Evolutionary conservation across 2,329 filamentous ascomycete species (phyloP).

Genomic region (Fusarium guadeloupense): DNA sequence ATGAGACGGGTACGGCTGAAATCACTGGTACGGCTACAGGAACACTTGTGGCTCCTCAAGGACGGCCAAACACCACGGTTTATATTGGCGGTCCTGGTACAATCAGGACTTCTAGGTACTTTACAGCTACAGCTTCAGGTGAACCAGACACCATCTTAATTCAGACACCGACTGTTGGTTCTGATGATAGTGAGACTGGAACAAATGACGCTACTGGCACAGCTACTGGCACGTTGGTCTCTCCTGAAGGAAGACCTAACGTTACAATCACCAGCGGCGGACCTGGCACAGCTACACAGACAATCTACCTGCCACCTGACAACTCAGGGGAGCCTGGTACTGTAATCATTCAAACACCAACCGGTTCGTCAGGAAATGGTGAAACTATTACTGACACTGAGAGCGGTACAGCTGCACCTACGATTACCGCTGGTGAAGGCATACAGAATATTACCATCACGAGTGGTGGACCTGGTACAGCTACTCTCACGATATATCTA

Average conservation of each 20-base stretch:
- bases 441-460: neutral
- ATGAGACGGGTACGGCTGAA: neutral
- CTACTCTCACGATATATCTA: neutral
- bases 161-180: neutral
- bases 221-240: neutral
- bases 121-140: neutral
- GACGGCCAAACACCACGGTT: neutral
- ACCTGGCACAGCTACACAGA: neutral
- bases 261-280: slow-evolving; percentile 10
- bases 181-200: neutral
- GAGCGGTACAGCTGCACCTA: neutral
- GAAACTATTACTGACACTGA: neutral
- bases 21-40: neutral
- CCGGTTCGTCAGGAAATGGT: neutral
- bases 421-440: neutral
- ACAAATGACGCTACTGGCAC: neutral
- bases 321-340: neutral
- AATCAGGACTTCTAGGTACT: neutral
- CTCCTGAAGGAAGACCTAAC: neutral
- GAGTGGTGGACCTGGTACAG: neutral
- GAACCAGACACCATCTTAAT: slow-evolving; percentile 2
- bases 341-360: neutral
- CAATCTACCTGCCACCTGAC: slow-evolving; percentile 7
- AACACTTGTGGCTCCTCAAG: neutral
- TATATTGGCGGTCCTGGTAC: neutral